Evolutionary conservation across 257 asterid genomes (phyloP), one percentile per base, ranked within the genome.

Genomic region (Knoxia roxburghii): DNA sequence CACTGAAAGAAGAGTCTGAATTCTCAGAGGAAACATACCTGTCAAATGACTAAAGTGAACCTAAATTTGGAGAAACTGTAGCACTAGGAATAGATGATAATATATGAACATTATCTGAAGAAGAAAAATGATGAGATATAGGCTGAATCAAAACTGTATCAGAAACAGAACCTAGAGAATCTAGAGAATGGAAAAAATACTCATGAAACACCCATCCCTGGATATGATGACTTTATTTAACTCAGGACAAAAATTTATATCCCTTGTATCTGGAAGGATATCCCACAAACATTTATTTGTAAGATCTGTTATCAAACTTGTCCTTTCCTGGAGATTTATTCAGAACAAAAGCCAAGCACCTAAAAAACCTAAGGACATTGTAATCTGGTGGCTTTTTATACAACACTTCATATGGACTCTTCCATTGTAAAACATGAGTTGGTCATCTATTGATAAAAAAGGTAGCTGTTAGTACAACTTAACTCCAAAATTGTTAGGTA

Each of bases 271-370:
- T 7, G 1, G 18, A 13, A 11, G 69, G 73, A 27, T 69, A 69
- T 8, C 73, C 73, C 11, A 69, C 5, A 24, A 69, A 57, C 33
- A 56, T 27, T 24, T 67, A 37, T 57, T 11, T 41, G 11, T 10
- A 11, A 27, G 73, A 29, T 41, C 67, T 33, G 12, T 51, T 4
- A 32, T 55, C 24, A 35, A 56, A 56, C 33, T 69, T 37, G 27
- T n/a, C n/a, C 10, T 55, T 12, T 1, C 21, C 17, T 1, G 43
- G 13, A 1, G 30, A 1, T 20, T 17, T 30, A 33, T 43, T 69
- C 1, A 65, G 32, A 0, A 33, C 52, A 56, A 32, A 69, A 43
- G 6, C 6, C 7, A 69, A 53, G 58, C 54, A 55, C 13, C 73
- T 6, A n/a, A 56, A 69, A 69, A 13, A 1, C 53, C 7, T 48